phyloP scores from a whole-genome alignment of 805 yeast genomes.

The Citeromyces nyonsensis region DNA sequence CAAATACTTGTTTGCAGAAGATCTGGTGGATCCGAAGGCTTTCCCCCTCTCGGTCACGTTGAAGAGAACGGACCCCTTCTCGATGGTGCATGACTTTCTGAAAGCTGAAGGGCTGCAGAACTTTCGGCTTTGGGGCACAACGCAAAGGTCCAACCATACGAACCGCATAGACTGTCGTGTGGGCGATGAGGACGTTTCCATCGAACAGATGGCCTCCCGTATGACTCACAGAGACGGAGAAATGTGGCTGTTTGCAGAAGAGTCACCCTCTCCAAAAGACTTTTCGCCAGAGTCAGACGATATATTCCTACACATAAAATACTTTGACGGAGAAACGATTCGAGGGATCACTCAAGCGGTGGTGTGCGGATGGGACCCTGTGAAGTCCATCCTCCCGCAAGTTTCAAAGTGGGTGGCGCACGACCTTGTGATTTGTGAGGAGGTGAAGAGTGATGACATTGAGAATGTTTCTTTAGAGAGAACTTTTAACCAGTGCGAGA shows the following conservation, averaged over 20 bases:
- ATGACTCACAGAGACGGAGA: conserved; percentile 14
- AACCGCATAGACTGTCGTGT: too few relatives aligned
- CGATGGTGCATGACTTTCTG: conserved; percentile 28
- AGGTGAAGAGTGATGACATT: conserved; percentile 37
- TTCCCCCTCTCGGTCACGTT: conserved; percentile 35
- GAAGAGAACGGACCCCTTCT: conserved; percentile 37
- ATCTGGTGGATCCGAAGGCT: conserved; percentile 27
- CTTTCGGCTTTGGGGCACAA: conserved; percentile 50
- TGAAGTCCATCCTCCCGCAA: conserved; percentile 16
- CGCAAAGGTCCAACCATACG: conserved; percentile 57
- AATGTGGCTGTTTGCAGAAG: too few relatives aligned
- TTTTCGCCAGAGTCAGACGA: conserved; percentile 17
- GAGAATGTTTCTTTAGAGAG: conserved; percentile 22
- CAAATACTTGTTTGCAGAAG: conserved; percentile 28
- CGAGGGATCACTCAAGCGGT: conserved; percentile 44
- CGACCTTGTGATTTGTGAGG: conserved; percentile 28
- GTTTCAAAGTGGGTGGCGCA: too few relatives aligned
- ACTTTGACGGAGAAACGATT: conserved; percentile 46
- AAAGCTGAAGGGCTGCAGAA: conserved; percentile 16
- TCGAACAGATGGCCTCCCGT: too few relatives aligned
- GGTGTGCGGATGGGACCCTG: conserved; percentile 7
- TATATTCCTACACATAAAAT: conserved; percentile 37
- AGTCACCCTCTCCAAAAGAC: background rate
- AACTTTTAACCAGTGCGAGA: conserved; percentile 39
- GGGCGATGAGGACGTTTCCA: too few relatives aligned